Evolutionary conservation across 2,329 filamentous ascomycete species (phyloP), one percentile per base, ranked within the genome.

Genomic region (Alternaria triticina): DNA sequence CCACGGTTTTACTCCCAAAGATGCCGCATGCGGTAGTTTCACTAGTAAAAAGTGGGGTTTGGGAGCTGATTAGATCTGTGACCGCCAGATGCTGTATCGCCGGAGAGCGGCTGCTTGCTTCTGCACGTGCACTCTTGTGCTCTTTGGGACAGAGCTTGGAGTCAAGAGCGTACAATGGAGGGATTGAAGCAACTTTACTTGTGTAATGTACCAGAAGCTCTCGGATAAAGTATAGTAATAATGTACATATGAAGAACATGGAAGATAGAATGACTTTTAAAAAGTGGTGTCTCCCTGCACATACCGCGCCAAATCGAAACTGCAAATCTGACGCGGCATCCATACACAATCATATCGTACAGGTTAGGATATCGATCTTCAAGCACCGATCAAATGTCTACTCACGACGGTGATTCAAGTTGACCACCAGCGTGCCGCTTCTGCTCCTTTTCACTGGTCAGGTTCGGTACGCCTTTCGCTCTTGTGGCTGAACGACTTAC

Each of bases 1-100:
- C 57, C 17, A 57, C 45, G 23, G 45, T 23, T 44, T 33, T 54
- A 2, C 3, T 8, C 1, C 10, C 12, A 51, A 17, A 56, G 15
- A 44, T 56, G 17, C 51, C 45, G 10, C n/a, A 60, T 63, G 36
- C n/a, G 27, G 36, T 36, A 60, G 43, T 25, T 40, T 52, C 10
- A 57, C 25, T 17, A 57, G 46, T 15, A 28, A 22, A 36, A 56
- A 43, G 28, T 44, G 44, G 47, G 49, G 27, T 27, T 9, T 23
- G 20, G 3, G 15, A 15, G 45, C 17, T 20, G 33, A 13, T 10
- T 7, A 57, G 40, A 46, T 54, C 49, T 56, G 33, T 25, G 17
- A 49, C 43, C 17, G 23, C 27, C 27, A 25, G 33, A 27, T 13
- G 27, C 44, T 44, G 30, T n/a, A 33, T 28, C 28, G 28, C 44